Conservation (phyloP, 208 protist species). For the Herpetomonas samuelpessoai region DNA sequence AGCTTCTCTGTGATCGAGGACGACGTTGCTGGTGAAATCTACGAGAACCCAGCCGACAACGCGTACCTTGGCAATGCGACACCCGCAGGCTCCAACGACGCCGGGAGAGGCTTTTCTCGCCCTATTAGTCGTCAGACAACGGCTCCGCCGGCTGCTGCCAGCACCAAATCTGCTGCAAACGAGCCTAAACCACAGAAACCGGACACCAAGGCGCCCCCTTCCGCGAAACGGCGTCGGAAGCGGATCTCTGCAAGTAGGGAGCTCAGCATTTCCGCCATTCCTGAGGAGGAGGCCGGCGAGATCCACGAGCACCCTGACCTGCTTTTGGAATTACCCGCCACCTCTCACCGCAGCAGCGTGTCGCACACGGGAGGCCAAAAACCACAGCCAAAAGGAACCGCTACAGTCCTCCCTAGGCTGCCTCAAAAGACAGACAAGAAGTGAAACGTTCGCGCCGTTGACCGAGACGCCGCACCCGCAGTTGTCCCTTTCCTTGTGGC, state of each 20-base stretch:
- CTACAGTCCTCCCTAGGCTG: not conserved
- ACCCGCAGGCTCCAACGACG: not conserved
- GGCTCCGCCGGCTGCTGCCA: no score
- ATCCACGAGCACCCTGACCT: constrained; percentile 23
- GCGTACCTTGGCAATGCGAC: not conserved
- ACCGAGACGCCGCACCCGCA: no score
- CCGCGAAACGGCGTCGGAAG: constrained; percentile 19
- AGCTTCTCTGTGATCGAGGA: constrained; percentile 14
- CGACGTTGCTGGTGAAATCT: constrained; percentile 8
- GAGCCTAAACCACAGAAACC: no score
- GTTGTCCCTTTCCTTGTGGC: no score
- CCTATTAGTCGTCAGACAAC: no score
- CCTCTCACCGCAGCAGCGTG: no score
- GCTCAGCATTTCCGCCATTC: constrained; percentile 41
- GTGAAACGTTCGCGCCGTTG: not conserved
- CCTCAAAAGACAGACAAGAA: not conserved
- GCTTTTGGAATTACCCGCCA: no score
- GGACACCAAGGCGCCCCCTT: no score
- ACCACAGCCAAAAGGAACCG: no score
- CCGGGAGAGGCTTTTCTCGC: not conserved
- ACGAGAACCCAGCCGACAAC: constrained; percentile 5
- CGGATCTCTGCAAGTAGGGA: constrained; percentile 25
- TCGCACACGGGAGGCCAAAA: no score
- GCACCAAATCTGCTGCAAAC: no score
- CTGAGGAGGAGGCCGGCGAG: constrained; percentile 32